These are phyloP conservation scores for Periconia digitata DNA, from an alignment of 2,329 filamentous ascomycete genomes.

Conservation along the genomic window DNA sequence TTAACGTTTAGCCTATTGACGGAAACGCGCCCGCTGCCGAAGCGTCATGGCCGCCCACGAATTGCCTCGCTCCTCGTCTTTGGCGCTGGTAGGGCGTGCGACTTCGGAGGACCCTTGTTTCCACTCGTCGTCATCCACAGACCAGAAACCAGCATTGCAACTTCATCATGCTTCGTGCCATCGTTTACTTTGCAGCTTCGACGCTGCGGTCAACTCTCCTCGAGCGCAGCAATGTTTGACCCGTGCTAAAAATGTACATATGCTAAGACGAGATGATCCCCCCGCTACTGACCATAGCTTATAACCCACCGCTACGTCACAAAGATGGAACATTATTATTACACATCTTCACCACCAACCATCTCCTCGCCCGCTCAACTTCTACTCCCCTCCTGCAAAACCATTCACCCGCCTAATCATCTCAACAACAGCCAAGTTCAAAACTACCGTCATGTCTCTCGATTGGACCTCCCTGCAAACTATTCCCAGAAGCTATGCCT, in stretches of 20 bases:
- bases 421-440: not conserved
- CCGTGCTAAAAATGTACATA: no score
- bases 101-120: not conserved
- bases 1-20: not conserved
- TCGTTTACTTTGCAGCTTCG: not conserved
- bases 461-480: conserved; percentile 37
- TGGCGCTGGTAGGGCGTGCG: not conserved
- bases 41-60: not conserved
- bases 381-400: no score
- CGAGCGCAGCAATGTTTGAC: not conserved
- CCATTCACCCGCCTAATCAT: not conserved
- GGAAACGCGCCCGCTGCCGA: not conserved
- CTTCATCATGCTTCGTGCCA: not conserved
- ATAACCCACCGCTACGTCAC: conserved; percentile 1
- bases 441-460: conserved; percentile 32
- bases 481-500: conserved; percentile 58
- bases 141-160: not conserved
- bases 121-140: not conserved
- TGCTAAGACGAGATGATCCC: no score
- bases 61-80: not conserved
- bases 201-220: not conserved
- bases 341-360: no score
- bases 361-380: no score
- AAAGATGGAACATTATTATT: not conserved
- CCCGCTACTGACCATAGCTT: no score